Conservation (phyloP, 1,284 basidiomycete genomes). For the Apiotrichum porosum region DNA sequence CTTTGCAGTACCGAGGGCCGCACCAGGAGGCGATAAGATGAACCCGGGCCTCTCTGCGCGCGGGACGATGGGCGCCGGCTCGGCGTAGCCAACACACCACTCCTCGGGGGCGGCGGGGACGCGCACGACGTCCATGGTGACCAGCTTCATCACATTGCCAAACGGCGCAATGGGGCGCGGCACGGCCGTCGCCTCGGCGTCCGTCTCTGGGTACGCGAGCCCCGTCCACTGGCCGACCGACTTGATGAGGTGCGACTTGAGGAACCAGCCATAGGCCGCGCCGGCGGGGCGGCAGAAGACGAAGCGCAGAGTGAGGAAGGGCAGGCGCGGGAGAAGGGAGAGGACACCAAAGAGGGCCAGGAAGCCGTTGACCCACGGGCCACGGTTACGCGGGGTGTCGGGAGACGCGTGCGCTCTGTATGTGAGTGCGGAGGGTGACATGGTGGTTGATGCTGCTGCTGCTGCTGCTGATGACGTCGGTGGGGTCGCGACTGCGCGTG, state of each 20-base stretch:
- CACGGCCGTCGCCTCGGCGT: not conserved
- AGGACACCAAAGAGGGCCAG: no score
- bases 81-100: not conserved
- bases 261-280: not conserved
- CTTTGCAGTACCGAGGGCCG: not conserved
- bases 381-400: no score
- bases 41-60: slow-evolving; percentile 6
- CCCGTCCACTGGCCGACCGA: not conserved
- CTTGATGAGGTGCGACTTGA: not conserved
- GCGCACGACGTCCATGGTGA: not conserved
- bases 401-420: no score
- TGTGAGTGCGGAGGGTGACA: no score
- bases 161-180: not conserved
- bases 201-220: not conserved
- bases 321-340: not conserved
- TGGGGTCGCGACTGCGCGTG: no score
- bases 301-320: not conserved
- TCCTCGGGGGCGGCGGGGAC: not conserved
- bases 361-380: no score
- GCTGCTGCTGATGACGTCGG: no score
- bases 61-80: not conserved
- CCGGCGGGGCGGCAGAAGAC: not conserved
- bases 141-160: not conserved
- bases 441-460: no score
- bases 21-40: slow-evolving; percentile 11